A percentile compares a stretch with the other conserved stretches of the same genome.
Conservation (phyloP, 352 stramenopile genomes). For the Plasmopara viticola region DNA sequence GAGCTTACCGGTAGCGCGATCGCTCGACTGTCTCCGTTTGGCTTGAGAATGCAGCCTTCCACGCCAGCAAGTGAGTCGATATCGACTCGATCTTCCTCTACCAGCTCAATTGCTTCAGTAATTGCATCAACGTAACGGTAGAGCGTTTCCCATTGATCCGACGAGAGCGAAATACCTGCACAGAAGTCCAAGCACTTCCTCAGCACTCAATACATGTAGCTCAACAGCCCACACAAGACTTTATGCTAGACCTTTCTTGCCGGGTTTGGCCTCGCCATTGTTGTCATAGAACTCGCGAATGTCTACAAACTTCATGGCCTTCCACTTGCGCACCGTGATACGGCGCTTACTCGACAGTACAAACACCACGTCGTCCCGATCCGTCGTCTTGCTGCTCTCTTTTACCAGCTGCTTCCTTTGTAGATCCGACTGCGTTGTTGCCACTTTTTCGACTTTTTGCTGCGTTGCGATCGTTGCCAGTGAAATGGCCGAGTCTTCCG, state of each 20-base stretch:
- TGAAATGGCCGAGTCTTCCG: conserved; percentile 18
- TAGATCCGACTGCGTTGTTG: background rate
- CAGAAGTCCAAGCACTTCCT: background rate
- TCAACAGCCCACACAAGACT: background rate
- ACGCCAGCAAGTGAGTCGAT: conserved; percentile 27
- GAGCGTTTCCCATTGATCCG: conserved; percentile 53
- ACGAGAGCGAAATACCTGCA: conserved; percentile 50
- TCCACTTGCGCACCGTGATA: conserved; percentile 58
- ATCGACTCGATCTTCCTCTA: conserved; percentile 39
- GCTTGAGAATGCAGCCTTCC: conserved; percentile 22
- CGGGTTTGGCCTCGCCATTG: conserved; percentile 48
- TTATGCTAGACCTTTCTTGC: conserved; percentile 54
- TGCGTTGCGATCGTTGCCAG: conserved; percentile 9
- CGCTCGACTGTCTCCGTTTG: conserved; percentile 32
- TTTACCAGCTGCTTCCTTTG: background rate
- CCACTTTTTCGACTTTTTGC: conserved; percentile 16
- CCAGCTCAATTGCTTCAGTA: conserved; percentile 34
- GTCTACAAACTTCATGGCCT: conserved; percentile 43
- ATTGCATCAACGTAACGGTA: conserved; percentile 29
- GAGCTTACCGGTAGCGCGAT: conserved; percentile 50
- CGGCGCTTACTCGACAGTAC: conserved; percentile 51
- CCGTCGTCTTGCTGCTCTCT: background rate
- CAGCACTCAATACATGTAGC: background rate
- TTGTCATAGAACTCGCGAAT: conserved; percentile 77
- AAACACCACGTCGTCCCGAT: conserved; percentile 34